Conservation (phyloP, 306 rosid species). For the Vachellia pachyceras region DNA sequence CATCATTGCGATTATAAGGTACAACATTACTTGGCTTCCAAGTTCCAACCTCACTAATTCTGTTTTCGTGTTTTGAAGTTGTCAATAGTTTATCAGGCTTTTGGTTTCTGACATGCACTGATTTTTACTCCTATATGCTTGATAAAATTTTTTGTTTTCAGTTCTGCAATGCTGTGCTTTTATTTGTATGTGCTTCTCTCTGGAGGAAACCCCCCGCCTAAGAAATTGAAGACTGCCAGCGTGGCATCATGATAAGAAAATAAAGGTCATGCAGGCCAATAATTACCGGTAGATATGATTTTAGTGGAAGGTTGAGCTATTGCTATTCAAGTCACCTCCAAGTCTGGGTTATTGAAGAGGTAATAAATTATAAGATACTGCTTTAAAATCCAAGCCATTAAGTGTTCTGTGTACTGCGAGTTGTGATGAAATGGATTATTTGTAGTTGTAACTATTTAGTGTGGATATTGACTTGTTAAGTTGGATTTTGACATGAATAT, state of each 20-base stretch:
- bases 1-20: slow-evolving; percentile 68
- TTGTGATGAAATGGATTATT: slow-evolving; percentile 32
- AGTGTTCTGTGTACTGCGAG: slow-evolving; percentile 5
- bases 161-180: slow-evolving; percentile 95
- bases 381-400: slow-evolving; percentile 31
- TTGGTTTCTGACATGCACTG: background rate
- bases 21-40: slow-evolving; percentile 29
- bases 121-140: slow-evolving; percentile 26
- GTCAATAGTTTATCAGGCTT: slow-evolving; percentile 11
- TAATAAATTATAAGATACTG: slow-evolving; percentile 15
- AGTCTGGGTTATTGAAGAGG: slow-evolving; percentile 37
- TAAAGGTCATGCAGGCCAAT: slow-evolving; percentile 29
- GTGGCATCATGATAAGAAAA: slow-evolving; percentile 51
- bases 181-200: slow-evolving; percentile 72
- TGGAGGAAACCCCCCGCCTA: slow-evolving; percentile 97
- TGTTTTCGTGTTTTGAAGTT: slow-evolving; percentile 34
- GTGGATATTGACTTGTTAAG: slow-evolving; percentile 14
- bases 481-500: slow-evolving; percentile 20
- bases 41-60: slow-evolving; percentile 20
- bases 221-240: slow-evolving; percentile 75
- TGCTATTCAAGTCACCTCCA: slow-evolving; percentile 32
- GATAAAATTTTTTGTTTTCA: slow-evolving; percentile 37
- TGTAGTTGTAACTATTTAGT: slow-evolving; percentile 15
- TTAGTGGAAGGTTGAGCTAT: slow-evolving; percentile 26
- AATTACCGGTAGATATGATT: slow-evolving; percentile 23